Evolutionary conservation across 1,284 basidiomycete genomes (phyloP).

Genomic region (Cryptococcus hybrid): DNA sequence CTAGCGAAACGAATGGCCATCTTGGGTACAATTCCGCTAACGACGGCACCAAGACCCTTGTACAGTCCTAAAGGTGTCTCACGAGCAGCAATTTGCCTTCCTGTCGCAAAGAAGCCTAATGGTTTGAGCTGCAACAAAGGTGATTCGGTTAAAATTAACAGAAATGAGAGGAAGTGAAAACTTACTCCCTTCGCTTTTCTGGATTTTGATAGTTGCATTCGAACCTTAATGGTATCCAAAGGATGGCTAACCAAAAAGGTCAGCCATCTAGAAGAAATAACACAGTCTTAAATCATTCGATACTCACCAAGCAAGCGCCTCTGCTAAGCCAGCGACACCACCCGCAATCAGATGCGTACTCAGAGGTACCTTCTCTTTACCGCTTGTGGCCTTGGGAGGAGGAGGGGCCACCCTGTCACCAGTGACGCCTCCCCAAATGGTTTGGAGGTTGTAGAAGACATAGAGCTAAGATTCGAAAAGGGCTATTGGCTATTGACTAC

Average conservation of each 20-base stretch:
- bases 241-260: slow-evolving; percentile 48
- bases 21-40: slow-evolving; percentile 97
- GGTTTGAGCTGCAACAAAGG: slow-evolving; percentile 70
- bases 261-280: too few relatives aligned
- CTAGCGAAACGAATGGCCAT: slow-evolving; percentile 99
- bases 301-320: slow-evolving; percentile 65
- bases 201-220: slow-evolving; percentile 91
- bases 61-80: slow-evolving; percentile 96
- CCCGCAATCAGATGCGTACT: slow-evolving; percentile 90
- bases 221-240: slow-evolving; percentile 96
- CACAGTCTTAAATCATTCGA: neutral
- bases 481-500: too few relatives aligned
- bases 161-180: slow-evolving; percentile 2
- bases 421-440: slow-evolving; percentile 34
- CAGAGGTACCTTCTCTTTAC: slow-evolving; percentile 57
- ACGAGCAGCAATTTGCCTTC: slow-evolving; percentile 79
- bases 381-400: neutral
- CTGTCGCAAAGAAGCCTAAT: slow-evolving; percentile 91
- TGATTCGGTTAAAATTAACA: neutral
- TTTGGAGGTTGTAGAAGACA: slow-evolving; percentile 34
- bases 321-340: slow-evolving; percentile 84
- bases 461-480: neutral
- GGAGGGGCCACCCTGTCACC: slow-evolving; percentile 24
- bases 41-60: slow-evolving; percentile 97
- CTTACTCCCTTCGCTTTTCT: slow-evolving; percentile 74